Base-by-base conservation (phyloP, 371 early-diverging fungal genomes). In the Synchytrium microbalum region DNA sequence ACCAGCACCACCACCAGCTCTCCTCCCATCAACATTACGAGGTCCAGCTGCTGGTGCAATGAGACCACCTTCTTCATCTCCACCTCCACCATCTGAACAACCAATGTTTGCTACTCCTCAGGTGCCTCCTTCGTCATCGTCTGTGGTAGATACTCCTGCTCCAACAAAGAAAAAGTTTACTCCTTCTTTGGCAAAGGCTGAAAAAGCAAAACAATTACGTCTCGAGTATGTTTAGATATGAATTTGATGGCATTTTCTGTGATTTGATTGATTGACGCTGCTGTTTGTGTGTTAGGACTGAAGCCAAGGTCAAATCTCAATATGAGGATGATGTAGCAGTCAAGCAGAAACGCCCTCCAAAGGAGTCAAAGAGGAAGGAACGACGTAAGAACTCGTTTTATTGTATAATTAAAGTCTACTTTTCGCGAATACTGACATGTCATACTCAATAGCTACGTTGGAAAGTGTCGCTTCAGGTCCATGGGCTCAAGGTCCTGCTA, bases 401-500 rank as follows among this genome's bases (percentile, higher is more conserved):
- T 38, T 5, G 5, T 19, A 5, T 19, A 5, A 19, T 19, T 19
- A 5, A 38, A 5, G 46, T 38, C 46, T 10, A 10, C 19, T 5
- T 38, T 10, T 38, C 46, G 19, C 46, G 5, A 10, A 19, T 19
- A 10, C 19, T 38, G 10, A 10, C 10, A 38, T 38, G 46, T 19
- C 5, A 19, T 10, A 19, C 5, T 19, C 46, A 38, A 10, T 10
- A 10, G 46, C 46, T 10, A 19, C 19, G 5, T 19, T 10, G 46
- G 10, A 38, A 19, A 38, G 10, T 38, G 19, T 19, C 19, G 46
- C 46, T 19, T 38, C 46, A 19, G 46, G 46, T 10, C 46, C 46
- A 38, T 38, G 46, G 46, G 46, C 46, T 38, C 46, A 38, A 38
- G 46, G 46, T 38, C 46, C 46, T 38, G 46, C 46, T 19, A 19